These are phyloP conservation scores for Omphalotus guepiniiformis DNA, from an alignment of 768 basidiomycete species.

Conservation along the genomic window DNA sequence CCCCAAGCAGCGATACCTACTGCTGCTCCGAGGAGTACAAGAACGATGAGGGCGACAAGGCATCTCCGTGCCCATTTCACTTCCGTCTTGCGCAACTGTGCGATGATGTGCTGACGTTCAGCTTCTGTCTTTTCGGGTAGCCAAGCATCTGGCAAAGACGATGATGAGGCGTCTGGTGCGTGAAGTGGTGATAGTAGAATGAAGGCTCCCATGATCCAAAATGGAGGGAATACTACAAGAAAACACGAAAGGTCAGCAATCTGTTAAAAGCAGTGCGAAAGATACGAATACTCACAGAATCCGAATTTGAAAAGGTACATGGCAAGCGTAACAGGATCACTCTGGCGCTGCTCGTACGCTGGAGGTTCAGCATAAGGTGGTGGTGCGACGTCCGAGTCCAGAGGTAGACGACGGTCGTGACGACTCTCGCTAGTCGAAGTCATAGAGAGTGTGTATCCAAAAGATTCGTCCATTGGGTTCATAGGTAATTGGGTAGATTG, in stretches of 20 bases:
- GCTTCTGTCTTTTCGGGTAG: constrained; percentile 25
- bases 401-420: too few species aligned
- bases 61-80: constrained; percentile 7
- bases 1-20: not conserved
- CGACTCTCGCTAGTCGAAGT: too few species aligned
- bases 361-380: too few species aligned
- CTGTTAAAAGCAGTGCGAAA: not conserved
- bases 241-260: not conserved
- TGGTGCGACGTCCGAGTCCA: too few species aligned
- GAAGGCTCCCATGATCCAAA: constrained; percentile 40
- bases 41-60: not conserved
- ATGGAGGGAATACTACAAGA: constrained; percentile 40
- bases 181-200: constrained; percentile 38
- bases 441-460: too few species aligned
- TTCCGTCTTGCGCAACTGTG: constrained; percentile 19
- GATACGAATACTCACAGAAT: constrained; percentile 34
- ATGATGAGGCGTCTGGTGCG: constrained; percentile 20
- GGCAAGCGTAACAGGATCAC: too few species aligned
- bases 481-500: too few species aligned
- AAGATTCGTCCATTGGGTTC: too few species aligned
- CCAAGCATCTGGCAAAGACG: constrained; percentile 20
- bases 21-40: not conserved
- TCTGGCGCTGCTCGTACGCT: too few species aligned
- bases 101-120: constrained; percentile 22
- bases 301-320: constrained; percentile 45